Conservation (phyloP, 2,329 filamentous ascomycete genomes). For the Ophiostoma fasciatum region DNA sequence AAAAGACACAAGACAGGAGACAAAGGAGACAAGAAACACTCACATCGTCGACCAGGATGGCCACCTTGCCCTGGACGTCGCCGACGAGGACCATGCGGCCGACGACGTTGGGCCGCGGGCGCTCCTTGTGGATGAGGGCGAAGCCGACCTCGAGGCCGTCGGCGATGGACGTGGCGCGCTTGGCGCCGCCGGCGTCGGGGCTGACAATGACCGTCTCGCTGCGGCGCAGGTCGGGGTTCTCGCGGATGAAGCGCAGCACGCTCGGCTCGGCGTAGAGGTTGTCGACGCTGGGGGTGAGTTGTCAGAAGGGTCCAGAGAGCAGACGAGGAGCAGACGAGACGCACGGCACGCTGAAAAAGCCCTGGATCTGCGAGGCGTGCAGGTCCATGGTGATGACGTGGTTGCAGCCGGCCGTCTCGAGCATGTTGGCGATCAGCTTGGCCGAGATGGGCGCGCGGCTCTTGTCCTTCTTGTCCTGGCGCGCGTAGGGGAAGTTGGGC, state of each 20-base stretch:
- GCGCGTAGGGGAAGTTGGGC: constrained; percentile 90
- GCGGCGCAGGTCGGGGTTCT: constrained; percentile 71
- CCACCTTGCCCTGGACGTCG: constrained; percentile 53
- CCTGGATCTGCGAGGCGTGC: constrained; percentile 92
- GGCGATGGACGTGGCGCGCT: constrained; percentile 88
- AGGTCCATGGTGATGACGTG: constrained; percentile 95
- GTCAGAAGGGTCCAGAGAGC: too few species aligned
- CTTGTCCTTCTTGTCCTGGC: constrained; percentile 76
- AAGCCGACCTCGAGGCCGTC: constrained; percentile 90
- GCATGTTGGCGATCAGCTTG: constrained; percentile 93
- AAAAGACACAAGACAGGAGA: too few species aligned
- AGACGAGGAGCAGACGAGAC: too few species aligned
- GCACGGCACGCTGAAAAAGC: constrained; percentile 97
- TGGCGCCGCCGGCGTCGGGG: constrained; percentile 90
- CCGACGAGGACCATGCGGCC: constrained; percentile 76
- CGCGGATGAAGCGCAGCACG: constrained; percentile 54
- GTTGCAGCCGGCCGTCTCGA: constrained; percentile 71
- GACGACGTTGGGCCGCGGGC: constrained; percentile 54
- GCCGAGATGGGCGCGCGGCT: constrained; percentile 79
- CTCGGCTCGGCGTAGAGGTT: constrained; percentile 82
- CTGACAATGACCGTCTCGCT: constrained; percentile 84
- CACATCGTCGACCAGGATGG: constrained; percentile 87
- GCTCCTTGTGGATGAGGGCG: constrained; percentile 84
- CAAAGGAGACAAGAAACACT: too few species aligned
- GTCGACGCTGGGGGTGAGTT: too few species aligned